Conservation (phyloP, 768 basidiomycete species). For the Lactarius deliciosus region DNA sequence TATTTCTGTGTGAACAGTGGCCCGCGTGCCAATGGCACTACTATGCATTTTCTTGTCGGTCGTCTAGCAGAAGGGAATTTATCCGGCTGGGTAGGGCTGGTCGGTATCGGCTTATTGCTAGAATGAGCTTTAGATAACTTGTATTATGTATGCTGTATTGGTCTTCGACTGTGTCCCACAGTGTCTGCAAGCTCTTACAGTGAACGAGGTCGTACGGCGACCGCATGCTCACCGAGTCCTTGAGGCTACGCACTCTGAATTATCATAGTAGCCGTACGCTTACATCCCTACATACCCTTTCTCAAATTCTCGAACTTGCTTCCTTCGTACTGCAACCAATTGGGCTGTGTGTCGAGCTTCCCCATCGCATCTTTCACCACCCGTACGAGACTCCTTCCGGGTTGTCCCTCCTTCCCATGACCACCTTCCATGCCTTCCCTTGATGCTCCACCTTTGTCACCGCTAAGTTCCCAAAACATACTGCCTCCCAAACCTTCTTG, state of each 20-base stretch:
- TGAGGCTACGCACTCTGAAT: background rate
- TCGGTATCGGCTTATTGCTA: conserved; percentile 24
- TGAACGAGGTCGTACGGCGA: too few relatives aligned
- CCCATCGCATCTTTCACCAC: conserved; percentile 54
- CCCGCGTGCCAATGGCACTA: conserved; percentile 4
- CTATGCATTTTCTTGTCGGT: conserved; percentile 26
- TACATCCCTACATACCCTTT: conserved; percentile 71
- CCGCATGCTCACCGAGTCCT: background rate
- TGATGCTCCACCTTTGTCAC: conserved; percentile 64
- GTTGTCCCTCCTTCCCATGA: conserved; percentile 69
- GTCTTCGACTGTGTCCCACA: background rate
- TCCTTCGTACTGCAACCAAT: conserved; percentile 78
- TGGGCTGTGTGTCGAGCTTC: conserved; percentile 40
- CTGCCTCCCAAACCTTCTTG: conserved; percentile 79
- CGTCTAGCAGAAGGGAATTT: conserved; percentile 23
- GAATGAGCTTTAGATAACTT: background rate
- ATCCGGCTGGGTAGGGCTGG: conserved; percentile 28
- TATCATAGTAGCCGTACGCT: background rate
- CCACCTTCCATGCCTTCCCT: conserved; percentile 76
- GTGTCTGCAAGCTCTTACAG: background rate
- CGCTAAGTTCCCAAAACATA: conserved; percentile 94
- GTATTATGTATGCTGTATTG: background rate
- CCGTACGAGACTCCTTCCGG: conserved; percentile 67
- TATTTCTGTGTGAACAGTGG: conserved; percentile 16
- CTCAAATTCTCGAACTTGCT: conserved; percentile 82